These are phyloP conservation scores for Thermothielavioides terrestris DNA, from an alignment of 495 filamentous ascomycete genomes.

Conservation along the genomic window DNA sequence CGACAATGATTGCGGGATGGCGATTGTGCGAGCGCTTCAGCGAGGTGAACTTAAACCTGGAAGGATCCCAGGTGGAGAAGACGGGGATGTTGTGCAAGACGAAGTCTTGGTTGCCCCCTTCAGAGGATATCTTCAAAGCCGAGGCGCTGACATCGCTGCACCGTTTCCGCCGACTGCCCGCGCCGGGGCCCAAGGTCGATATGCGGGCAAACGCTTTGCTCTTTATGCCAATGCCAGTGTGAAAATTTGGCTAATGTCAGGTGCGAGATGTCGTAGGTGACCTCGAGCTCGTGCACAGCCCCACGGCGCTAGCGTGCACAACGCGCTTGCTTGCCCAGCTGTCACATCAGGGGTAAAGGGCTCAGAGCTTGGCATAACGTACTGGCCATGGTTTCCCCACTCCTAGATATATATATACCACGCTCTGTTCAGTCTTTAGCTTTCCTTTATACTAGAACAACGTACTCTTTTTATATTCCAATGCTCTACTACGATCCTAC, in stretches of 20 bases:
- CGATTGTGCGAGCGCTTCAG: constrained; percentile 76
- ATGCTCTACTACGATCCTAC: no score
- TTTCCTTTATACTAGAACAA: no score
- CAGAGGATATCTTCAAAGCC: constrained; percentile 71
- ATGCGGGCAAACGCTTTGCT: constrained; percentile 56
- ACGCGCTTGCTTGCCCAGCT: no score
- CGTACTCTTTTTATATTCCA: no score
- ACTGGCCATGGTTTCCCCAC: no score
- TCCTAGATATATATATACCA: no score
- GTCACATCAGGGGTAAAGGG: no score
- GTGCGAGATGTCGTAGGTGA: constrained; percentile 43
- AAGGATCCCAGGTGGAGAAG: constrained; percentile 72
- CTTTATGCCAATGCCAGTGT: constrained; percentile 57
- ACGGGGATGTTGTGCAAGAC: constrained; percentile 66
- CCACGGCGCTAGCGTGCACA: constrained; percentile 56
- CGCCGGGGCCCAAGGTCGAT: constrained; percentile 47
- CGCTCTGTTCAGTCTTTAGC: no score
- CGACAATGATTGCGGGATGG: constrained; percentile 38
- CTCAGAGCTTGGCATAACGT: no score
- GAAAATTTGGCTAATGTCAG: constrained; percentile 33
- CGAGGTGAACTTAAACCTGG: constrained; percentile 67
- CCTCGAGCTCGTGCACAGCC: constrained; percentile 55
- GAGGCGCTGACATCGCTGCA: constrained; percentile 64
- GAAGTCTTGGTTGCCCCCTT: constrained; percentile 74
- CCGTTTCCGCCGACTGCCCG: constrained; percentile 44